phyloP scores from a whole-genome alignment of 208 protist genomes.

The Trypanosoma congolense region DNA sequence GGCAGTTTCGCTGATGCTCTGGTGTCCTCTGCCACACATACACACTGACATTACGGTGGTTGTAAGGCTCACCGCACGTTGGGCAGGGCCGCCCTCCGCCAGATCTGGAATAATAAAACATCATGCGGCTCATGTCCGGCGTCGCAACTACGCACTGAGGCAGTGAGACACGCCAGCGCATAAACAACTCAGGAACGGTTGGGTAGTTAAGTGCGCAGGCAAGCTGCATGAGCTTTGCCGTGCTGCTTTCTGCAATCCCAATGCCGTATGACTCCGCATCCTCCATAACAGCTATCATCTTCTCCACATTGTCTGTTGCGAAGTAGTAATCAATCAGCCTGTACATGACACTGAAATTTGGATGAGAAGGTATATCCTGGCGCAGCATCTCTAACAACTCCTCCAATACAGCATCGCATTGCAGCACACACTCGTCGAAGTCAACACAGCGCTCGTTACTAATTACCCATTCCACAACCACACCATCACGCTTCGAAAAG shows the following conservation, averaged over 20 bases:
- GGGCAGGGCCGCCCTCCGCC: constrained; percentile 77
- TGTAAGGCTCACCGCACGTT: constrained; percentile 78
- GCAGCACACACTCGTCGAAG: constrained; percentile 81
- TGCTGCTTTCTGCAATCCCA: constrained; percentile 79
- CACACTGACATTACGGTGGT: constrained; percentile 79
- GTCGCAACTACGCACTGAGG: constrained; percentile 87
- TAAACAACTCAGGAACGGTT: constrained; percentile 70
- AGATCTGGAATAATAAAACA: constrained; percentile 82
- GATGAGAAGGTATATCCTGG: constrained; percentile 62
- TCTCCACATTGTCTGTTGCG: constrained; percentile 86
- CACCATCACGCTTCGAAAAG: constrained; percentile 80
- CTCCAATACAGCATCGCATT: constrained; percentile 82
- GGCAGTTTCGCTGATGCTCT: constrained; percentile 74
- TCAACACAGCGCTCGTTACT: constrained; percentile 63
- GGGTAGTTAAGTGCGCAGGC: constrained; percentile 83
- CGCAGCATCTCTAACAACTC: constrained; percentile 74
- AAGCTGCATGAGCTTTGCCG: constrained; percentile 88
- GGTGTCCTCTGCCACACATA: constrained; percentile 83
- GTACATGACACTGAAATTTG: constrained; percentile 80
- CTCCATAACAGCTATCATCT: constrained; percentile 89
- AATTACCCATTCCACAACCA: constrained; percentile 86
- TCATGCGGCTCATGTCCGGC: constrained; percentile 83
- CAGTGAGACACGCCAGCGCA: constrained; percentile 71
- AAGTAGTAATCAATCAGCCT: constrained; percentile 90
- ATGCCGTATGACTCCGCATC: constrained; percentile 69